Evolutionary conservation across 2,329 filamentous ascomycete genomes (phyloP).

Genomic region (Fonsecaea erecta): DNA sequence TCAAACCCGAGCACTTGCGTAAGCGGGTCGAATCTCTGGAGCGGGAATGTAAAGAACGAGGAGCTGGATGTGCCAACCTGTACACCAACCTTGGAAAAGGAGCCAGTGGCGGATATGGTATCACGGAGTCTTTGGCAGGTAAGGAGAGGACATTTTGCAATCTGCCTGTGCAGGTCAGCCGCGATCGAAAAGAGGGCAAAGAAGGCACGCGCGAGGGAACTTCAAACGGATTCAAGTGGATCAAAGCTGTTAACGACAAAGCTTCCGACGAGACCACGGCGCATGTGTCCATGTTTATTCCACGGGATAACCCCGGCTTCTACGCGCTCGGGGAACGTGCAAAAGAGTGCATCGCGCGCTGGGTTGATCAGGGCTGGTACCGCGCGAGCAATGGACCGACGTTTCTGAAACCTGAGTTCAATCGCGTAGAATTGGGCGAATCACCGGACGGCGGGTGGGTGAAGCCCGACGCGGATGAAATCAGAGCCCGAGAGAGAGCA

Average conservation of each 20-base stretch:
- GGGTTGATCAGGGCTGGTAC: slow-evolving; percentile 42
- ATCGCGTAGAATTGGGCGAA: slow-evolving; percentile 25
- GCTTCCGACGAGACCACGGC: slow-evolving; percentile 78
- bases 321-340: slow-evolving; percentile 46
- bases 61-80: slow-evolving; percentile 70
- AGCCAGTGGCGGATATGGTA: slow-evolving; percentile 54
- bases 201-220: slow-evolving; percentile 32
- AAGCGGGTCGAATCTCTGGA: slow-evolving; percentile 72
- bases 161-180: slow-evolving; percentile 56
- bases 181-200: slow-evolving; percentile 37
- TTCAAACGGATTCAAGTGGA: slow-evolving; percentile 62
- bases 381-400: slow-evolving; percentile 33
- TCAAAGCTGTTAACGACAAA: slow-evolving; percentile 75
- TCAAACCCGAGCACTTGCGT: slow-evolving; percentile 79
- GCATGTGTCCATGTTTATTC: slow-evolving; percentile 64
- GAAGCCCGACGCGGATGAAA: slow-evolving; percentile 34
- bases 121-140: slow-evolving; percentile 54
- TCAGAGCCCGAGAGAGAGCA: slow-evolving; percentile 32
- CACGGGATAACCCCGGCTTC: slow-evolving; percentile 52
- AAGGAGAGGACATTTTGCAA: slow-evolving; percentile 87
- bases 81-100: slow-evolving; percentile 81
- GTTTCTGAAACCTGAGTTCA: slow-evolving; percentile 21
- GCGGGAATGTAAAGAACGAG: slow-evolving; percentile 55
- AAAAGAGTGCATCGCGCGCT: slow-evolving; percentile 46
- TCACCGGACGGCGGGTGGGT: slow-evolving; percentile 34